Base-by-base conservation (phyloP, 1,284 basidiomycete species). In the Ustilago bromivora region DNA sequence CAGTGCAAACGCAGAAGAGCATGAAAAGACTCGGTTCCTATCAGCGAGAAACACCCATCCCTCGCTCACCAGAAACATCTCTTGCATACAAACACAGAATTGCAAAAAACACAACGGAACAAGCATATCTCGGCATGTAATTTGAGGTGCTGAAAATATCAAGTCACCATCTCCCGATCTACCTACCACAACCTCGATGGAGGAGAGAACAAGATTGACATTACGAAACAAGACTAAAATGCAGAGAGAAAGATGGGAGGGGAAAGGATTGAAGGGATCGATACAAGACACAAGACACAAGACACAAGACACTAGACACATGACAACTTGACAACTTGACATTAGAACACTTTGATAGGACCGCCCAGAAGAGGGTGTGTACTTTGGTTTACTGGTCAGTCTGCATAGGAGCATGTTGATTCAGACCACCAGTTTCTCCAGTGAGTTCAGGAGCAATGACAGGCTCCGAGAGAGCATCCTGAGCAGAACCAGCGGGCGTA, bases 331-430 rank as follows among this genome's bases (percentile, higher is more conserved):
- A 38, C 23, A 28, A 28, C 23, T 28, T 28, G 23, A 28, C 23
- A 28, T 28, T 28, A 5, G 19, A 17, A 49, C 17, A 49, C 38
- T 40, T 28, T 28, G 23, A 28, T 28, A 28, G 23, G 23, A 28
- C 36, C 36, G 36, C 36, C 36, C 23, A 28, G 23, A 38, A 13
- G 36, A 38, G 36, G 10, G 36, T 5, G 36, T 38, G 13, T 17
- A 43, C 12, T 6, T 15, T 43, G 13, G 13, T 17, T 41, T 17
- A 68, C 35, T 63, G 61, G 32, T 63, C 52, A 15, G 66, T 69
- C 17, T 69, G 57, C 57, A 69, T 63, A 10, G 66, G 66, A 19
- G 49, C 56, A 11, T 68, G 59, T n/a, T 64, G 32, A 19, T 32
- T 32, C 13, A 49, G 17, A 32, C 19, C 31, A 31, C 15, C 38